Base-by-base conservation (phyloP, 495 filamentous ascomycete species). In the Penicillium pancosmium region DNA sequence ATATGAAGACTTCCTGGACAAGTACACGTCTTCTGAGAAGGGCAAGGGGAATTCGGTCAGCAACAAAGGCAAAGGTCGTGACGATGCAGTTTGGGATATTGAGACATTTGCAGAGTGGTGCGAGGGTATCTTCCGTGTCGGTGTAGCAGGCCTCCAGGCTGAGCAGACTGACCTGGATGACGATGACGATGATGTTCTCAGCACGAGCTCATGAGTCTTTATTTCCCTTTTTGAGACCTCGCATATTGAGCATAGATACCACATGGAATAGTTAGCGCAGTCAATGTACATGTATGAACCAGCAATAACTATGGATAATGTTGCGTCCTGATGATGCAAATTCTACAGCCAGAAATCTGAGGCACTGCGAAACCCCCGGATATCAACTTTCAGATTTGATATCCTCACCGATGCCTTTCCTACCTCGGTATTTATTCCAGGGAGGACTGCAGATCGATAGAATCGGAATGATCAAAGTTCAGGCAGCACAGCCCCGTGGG, bases 51-150 rank as follows among this genome's bases (percentile, higher is more conserved):
- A 70, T 55, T 61, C 68, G 13, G 62, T 79, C 33, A 84, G 78
- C 63, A 81, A 72, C 65, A 87, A 87, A 59, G 82, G 83, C 8
- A 88, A 89, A 68, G 82, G 81, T 6, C 73, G 81, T 44, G 83
- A 86, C 60, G 85, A 88, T 69, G 81, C 76, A 21, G 74, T 83
- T n/a, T 87, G 83, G 84, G 84, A 87, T 69, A 71, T 81, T n/a
- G 82, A 86, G 61, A 84, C 77, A 12, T 88, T 88, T 69, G 76
- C 72, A 2, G 80, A 82, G 56, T 88, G 85, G 85, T 82, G 78
- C 51, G 80, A 79, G 52, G 75, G 75, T 27, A 71, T 85, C 4
- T 88, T 88, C 69, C 71, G 71, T 18, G 82, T 88, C 46, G 80
- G 81, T 3, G 64, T 78, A 11, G 65, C 76, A 31, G 67, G 72